Percentiles rank a stretch among this genome's conserved stretches.
Conservation (phyloP, 2,329 filamentous ascomycete genomes). For the Dactylonectria estremocensis region DNA sequence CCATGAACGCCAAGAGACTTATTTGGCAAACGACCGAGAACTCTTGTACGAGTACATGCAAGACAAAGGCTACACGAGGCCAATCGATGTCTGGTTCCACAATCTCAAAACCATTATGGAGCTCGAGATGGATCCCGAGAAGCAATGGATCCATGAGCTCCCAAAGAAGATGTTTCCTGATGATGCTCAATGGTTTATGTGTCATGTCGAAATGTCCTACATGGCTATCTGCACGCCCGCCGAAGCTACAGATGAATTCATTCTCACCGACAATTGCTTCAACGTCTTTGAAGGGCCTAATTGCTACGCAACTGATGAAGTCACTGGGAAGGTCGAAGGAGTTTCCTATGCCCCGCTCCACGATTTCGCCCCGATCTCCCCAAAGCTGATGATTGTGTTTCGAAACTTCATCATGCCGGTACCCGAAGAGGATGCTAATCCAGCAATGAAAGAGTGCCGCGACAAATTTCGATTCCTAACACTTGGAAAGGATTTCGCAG, state of each 20-base stretch:
- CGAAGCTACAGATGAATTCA: neutral
- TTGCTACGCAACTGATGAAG: neutral
- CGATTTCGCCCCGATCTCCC: conserved; percentile 11
- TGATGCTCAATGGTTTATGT: conserved; percentile 1
- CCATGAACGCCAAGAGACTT: conserved; percentile 52
- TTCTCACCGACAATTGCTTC: conserved; percentile 15
- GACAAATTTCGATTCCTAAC: neutral
- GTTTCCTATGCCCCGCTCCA: neutral
- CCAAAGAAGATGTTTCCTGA: conserved; percentile 2
- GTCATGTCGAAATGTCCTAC: neutral
- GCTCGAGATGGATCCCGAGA: conserved; percentile 7
- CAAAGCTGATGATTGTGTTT: conserved; percentile 16
- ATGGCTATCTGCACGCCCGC: conserved; percentile 16
- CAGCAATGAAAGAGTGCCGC: neutral
- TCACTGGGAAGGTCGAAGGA: neutral
- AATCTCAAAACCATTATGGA: conserved; percentile 17
- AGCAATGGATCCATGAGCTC: neutral
- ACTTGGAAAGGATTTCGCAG: neutral
- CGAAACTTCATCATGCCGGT: neutral
- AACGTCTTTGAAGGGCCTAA: conserved; percentile 20
- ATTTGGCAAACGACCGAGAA: conserved; percentile 38
- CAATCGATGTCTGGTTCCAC: conserved; percentile 24
- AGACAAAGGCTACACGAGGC: conserved; percentile 1
- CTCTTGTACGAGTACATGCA: conserved; percentile 4
- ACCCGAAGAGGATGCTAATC: conserved; percentile 1